Evolutionary conservation across 768 basidiomycete genomes (phyloP).

Genomic region (Candolleomyces aberdarensis): DNA sequence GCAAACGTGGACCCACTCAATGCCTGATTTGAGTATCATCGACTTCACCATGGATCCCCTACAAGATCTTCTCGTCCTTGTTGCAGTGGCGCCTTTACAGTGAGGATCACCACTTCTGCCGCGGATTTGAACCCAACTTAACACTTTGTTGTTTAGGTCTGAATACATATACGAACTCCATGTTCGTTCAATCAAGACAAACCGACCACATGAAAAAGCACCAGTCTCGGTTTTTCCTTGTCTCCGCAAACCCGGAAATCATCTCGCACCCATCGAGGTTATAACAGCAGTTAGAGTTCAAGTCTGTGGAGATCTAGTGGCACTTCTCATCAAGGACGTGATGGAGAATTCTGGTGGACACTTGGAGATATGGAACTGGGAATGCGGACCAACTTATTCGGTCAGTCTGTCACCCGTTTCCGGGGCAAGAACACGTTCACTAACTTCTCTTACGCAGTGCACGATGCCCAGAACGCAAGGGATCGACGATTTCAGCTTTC

Average conservation of each 20-base stretch:
- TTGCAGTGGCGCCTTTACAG: constrained; percentile 40
- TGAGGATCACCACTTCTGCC: constrained; percentile 22
- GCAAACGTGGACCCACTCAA: constrained; percentile 42
- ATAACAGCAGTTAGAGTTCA: constrained; percentile 44
- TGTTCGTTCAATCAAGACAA: constrained; percentile 47
- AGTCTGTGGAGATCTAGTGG: constrained; percentile 44
- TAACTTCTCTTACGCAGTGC: constrained; percentile 27
- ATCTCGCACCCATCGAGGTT: constrained; percentile 27
- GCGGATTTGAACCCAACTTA: background rate
- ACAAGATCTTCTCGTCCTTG: constrained; percentile 52
- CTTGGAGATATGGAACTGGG: constrained; percentile 54
- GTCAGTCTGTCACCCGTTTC: constrained; percentile 25
- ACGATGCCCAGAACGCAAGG: constrained; percentile 36
- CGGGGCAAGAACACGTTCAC: background rate
- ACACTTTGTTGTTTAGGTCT: constrained; percentile 24
- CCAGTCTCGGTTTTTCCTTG: constrained; percentile 36
- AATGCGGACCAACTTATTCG: constrained; percentile 34
- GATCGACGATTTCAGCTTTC: constrained; percentile 54
- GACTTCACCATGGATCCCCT: constrained; percentile 59
- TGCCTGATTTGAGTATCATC: constrained; percentile 40
- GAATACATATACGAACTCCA: constrained; percentile 46
- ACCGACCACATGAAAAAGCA: constrained; percentile 47
- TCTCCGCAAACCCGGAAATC: constrained; percentile 27
- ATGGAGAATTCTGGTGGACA: constrained; percentile 38
- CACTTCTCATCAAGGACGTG: constrained; percentile 47